phyloP scores from a whole-genome alignment of 495 filamentous ascomycete genomes.

The Poronia punctata region DNA sequence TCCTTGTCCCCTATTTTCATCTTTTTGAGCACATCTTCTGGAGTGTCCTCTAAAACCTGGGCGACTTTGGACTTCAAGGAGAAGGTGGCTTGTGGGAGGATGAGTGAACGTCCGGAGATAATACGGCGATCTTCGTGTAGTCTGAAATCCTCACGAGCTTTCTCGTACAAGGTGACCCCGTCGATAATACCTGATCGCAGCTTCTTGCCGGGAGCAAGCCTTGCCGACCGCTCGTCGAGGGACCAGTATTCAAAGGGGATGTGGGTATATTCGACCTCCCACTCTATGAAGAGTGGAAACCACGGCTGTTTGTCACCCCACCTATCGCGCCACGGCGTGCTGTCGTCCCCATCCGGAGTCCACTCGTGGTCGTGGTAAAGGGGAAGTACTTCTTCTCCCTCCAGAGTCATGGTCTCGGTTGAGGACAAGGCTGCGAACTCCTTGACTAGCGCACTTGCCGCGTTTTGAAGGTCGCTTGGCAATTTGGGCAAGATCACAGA shows the following conservation, averaged over 20 bases:
- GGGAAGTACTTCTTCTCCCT: conserved; percentile 1
- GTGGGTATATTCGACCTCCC: conserved; percentile 47
- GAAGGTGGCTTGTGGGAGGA: conserved; percentile 41
- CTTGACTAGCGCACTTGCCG: conserved; percentile 12
- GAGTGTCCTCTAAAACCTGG: conserved; percentile 28
- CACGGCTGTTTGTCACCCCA: conserved; percentile 42
- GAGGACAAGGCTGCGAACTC: conserved; percentile 19
- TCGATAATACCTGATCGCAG: conserved; percentile 20
- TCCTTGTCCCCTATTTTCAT: conserved; percentile 2
- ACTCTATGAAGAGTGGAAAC: conserved; percentile 47
- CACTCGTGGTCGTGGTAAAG: too few species aligned
- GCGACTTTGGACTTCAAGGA: conserved; percentile 26
- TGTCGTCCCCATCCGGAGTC: too few species aligned
- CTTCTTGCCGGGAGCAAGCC: neutral
- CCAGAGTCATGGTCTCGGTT: too few species aligned
- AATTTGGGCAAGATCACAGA: too few species aligned
- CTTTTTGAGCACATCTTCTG: conserved; percentile 11
- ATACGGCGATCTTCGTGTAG: too few species aligned
- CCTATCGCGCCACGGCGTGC: conserved; percentile 28
- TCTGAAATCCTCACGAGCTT: too few species aligned
- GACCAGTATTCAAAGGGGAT: conserved; percentile 30
- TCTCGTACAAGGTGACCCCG: too few species aligned
- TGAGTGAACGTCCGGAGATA: conserved; percentile 32
- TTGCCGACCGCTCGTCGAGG: conserved; percentile 10
- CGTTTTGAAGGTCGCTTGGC: conserved; percentile 7